phyloP scores from a whole-genome alignment of 2,329 filamentous ascomycete species.

The Ascochyta koolunga region DNA sequence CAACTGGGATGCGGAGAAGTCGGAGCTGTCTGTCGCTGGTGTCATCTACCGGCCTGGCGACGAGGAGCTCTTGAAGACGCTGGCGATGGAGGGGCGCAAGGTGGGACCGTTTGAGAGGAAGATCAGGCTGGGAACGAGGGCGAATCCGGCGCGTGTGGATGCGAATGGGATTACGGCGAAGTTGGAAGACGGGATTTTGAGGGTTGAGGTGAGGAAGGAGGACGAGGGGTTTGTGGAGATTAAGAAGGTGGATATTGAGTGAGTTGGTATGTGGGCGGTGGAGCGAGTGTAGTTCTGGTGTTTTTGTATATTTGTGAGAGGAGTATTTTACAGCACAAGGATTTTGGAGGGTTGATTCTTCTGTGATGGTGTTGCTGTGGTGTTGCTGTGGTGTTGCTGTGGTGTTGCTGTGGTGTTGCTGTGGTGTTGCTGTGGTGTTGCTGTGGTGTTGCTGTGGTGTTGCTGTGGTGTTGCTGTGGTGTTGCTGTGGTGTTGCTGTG shows the following conservation, averaged over 20 bases:
- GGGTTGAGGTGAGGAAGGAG: constrained; percentile 77
- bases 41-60: constrained; percentile 74
- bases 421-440: neutral
- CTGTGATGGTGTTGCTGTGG: neutral
- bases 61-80: constrained; percentile 68
- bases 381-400: neutral
- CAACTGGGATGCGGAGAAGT: constrained; percentile 74
- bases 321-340: neutral
- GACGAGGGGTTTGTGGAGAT: constrained; percentile 65
- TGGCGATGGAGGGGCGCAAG: constrained; percentile 70
- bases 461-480: neutral
- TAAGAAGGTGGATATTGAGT: constrained; percentile 59
- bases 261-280: too few relatives aligned
- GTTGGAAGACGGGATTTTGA: constrained; percentile 78
- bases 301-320: too few relatives aligned
- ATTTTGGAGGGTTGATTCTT: neutral
- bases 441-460: too few relatives aligned
- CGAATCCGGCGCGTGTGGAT: constrained; percentile 67
- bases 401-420: too few relatives aligned
- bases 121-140: constrained; percentile 63
- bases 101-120: constrained; percentile 77
- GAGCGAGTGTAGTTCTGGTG: too few relatives aligned
- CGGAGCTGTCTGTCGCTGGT: constrained; percentile 70
- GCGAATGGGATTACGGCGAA: constrained; percentile 72
- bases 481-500: neutral